Evolutionary conservation across 257 asterid species (phyloP), one percentile per base, ranked within the genome.

Genomic region (Nicotiana attenuata): DNA sequence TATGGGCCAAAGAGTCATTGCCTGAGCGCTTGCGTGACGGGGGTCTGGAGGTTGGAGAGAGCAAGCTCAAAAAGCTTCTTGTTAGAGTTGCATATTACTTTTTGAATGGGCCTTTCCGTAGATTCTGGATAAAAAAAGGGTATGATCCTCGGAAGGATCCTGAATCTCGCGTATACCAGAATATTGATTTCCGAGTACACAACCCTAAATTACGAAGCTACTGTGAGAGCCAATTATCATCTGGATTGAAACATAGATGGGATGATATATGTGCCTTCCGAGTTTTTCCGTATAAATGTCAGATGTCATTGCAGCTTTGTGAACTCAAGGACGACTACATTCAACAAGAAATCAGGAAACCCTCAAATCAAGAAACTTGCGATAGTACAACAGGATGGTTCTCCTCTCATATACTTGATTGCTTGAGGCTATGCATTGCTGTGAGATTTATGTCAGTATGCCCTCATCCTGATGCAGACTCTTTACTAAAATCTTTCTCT

Each of bases 131-230:
- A 81, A 92, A 91, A 88, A 96, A 96, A 89, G 98, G 99, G 84
- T 96, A 94, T 77, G 99, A 96, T 89, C 99, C 98, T 78, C 97
- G 99, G 84, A 89, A 86, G 84, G 99, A 96, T 86, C 95, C 97
- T 9, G 97, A 94, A 85, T 94, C 99, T 77, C 93, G 98, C 87
- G 87, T 92, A 65, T 80, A 65, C 77, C 83, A 80, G n/a, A 41
- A 35, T 80, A 64, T 80, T 63, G 83, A 80, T 80, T 80, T 80
- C 53, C 83, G 83, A 29, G 83, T 80, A 35, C 65, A 80, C 50
- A 41, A 87, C 31, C 83, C 75, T 64, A 56, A 50, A 65, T 80
- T 80, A 65, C 77, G 28, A 65, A 80, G 83, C 10, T 80, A 65
- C 83, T 65, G 77, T 65, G 83, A 80, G 65, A 69, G 77, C 76